Conservation (phyloP, 2,329 filamentous ascomycete species). For the Fusarium pseudograminearum region DNA sequence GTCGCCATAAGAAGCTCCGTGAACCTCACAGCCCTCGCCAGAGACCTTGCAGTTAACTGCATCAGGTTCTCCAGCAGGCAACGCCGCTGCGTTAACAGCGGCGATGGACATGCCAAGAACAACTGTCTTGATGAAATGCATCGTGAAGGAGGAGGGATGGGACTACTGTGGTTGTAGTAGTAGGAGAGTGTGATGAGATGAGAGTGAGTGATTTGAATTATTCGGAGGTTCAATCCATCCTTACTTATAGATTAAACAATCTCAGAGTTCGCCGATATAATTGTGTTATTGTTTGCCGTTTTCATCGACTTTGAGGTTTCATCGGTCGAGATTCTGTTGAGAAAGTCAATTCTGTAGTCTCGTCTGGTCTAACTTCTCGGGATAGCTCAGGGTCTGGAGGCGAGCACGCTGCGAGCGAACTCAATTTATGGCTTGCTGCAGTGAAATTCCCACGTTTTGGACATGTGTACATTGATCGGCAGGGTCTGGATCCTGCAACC, state of each 20-base stretch:
- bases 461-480: no score
- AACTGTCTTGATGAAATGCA: slow-evolving; percentile 20
- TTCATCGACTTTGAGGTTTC: background rate
- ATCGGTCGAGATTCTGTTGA: background rate
- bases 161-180: background rate
- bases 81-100: slow-evolving; percentile 9
- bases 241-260: background rate
- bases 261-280: background rate
- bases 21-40: slow-evolving; percentile 5
- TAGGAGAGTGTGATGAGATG: background rate
- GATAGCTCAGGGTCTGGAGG: background rate
- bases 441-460: background rate
- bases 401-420: background rate
- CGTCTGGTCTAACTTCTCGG: background rate
- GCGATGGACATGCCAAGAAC: slow-evolving; percentile 14
- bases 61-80: slow-evolving; percentile 1
- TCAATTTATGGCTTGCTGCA: background rate
- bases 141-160: background rate
- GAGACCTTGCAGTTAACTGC: slow-evolving; percentile 1
- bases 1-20: background rate
- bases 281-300: background rate
- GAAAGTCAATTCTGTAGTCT: slow-evolving; percentile 6
- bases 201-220: slow-evolving; percentile 1
- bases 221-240: background rate
- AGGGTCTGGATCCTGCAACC: background rate